Evolutionary conservation across 2,329 filamentous ascomycete genomes (phyloP).

Genomic region (Ramichloridium luteum): DNA sequence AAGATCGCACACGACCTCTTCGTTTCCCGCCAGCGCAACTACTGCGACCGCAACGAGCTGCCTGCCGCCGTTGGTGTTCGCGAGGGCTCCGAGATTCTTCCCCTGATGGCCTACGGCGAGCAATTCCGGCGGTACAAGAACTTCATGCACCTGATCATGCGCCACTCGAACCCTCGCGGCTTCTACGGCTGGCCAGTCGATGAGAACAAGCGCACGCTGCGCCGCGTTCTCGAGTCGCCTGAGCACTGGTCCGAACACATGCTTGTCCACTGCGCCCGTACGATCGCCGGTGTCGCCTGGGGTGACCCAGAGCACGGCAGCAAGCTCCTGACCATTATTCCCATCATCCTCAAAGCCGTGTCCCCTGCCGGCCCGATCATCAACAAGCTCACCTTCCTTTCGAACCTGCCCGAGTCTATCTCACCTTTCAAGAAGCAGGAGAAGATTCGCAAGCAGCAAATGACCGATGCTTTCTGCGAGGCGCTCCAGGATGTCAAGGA

Average conservation of each 20-base stretch:
- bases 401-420: conserved; percentile 19
- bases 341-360: conserved; percentile 23
- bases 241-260: conserved; percentile 24
- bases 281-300: conserved; percentile 23
- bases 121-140: conserved; percentile 22
- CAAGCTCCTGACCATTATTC: conserved; percentile 24
- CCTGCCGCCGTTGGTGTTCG: conserved; percentile 22
- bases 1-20: conserved; percentile 26
- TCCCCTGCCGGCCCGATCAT: conserved; percentile 23
- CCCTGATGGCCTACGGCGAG: conserved; percentile 24
- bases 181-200: conserved; percentile 23
- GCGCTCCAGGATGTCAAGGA: conserved; percentile 21
- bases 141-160: conserved; percentile 26
- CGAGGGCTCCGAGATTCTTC: conserved; percentile 23
- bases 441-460: conserved; percentile 18
- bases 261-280: conserved; percentile 24
- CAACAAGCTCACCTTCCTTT: conserved; percentile 24
- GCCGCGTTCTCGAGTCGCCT: conserved; percentile 21
- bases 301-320: conserved; percentile 23
- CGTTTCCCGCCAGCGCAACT: conserved; percentile 21
- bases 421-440: conserved; percentile 23
- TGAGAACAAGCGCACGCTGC: conserved; percentile 25
- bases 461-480: conserved; percentile 24
- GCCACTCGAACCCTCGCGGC: conserved; percentile 18
- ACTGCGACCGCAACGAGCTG: conserved; percentile 26